phyloP scores from a whole-genome alignment of 2,329 filamentous ascomycete genomes.

The Drechslerella coelobrocha region DNA sequence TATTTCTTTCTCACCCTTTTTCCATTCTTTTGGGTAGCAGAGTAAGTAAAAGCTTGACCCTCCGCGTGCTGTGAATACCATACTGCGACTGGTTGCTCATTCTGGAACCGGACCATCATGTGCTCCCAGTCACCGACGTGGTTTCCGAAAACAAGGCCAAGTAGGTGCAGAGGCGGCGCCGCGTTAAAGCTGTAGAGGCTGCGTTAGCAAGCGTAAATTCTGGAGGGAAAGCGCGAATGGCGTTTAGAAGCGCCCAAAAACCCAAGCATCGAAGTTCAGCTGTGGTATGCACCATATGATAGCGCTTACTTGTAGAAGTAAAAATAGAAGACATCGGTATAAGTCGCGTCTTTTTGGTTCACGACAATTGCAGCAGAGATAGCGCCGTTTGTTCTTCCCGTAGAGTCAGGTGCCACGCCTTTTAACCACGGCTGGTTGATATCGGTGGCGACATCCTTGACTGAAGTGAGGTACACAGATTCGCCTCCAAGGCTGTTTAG shows the following conservation, averaged over 20 bases:
- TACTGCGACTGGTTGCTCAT: conserved; percentile 64
- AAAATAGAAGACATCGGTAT: conserved; percentile 66
- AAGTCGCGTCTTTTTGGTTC: conserved; percentile 62
- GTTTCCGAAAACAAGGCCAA: conserved; percentile 71
- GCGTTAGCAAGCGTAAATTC: too few relatives aligned
- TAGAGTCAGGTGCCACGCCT: conserved; percentile 64
- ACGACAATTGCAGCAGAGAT: conserved; percentile 65
- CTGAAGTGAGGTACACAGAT: conserved; percentile 63
- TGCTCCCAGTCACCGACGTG: conserved; percentile 74
- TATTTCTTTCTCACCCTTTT: conserved; percentile 19
- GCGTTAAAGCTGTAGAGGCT: conserved; percentile 85
- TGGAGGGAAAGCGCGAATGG: conserved; percentile 69
- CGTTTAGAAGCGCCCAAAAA: not conserved
- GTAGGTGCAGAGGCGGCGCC: conserved; percentile 75
- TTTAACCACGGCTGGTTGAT: conserved; percentile 60
- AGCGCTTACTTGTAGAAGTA: conserved; percentile 65
- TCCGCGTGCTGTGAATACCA: conserved; percentile 71
- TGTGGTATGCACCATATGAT: not conserved
- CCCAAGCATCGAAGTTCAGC: not conserved
- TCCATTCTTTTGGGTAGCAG: conserved; percentile 64
- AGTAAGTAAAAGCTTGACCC: conserved; percentile 70
- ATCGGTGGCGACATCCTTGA: conserved; percentile 61
- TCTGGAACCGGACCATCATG: conserved; percentile 70
- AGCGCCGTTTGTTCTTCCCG: conserved; percentile 63
- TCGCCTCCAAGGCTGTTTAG: conserved; percentile 61